Conservation (phyloP, 495 filamentous ascomycete genomes). For the Xylaria bambusicola region DNA sequence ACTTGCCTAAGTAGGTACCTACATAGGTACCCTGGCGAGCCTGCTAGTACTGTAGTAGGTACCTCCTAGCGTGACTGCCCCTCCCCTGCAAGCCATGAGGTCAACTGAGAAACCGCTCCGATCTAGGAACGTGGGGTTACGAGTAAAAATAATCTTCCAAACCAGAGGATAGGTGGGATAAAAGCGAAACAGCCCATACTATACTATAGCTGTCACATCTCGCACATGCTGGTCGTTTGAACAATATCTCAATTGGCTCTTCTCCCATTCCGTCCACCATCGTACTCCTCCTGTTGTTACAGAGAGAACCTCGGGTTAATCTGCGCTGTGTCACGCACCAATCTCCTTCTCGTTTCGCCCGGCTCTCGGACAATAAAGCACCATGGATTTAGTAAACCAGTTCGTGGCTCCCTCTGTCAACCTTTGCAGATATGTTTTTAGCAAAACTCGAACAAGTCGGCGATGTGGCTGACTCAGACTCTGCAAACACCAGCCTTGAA, state of each 20-base stretch:
- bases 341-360: neutral
- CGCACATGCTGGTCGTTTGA: neutral
- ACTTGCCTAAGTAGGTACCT: neutral
- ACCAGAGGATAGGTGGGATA: neutral
- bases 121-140: constrained; percentile 48
- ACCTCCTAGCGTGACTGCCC: constrained; percentile 17
- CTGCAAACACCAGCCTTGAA: constrained; percentile 65
- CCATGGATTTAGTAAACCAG: constrained; percentile 86
- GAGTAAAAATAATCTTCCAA: constrained; percentile 19
- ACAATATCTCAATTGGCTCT: neutral
- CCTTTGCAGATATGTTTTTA: constrained; percentile 14
- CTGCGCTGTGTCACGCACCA: neutral
- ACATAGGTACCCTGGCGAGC: constrained; percentile 9
- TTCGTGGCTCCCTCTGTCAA: constrained; percentile 48
- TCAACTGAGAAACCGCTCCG: constrained; percentile 40
- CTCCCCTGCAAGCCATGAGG: constrained; percentile 20
- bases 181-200: neutral
- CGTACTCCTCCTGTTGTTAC: neutral
- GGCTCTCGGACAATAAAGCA: constrained; percentile 7
- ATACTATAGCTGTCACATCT: neutral
- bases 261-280: neutral
- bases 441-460: constrained; percentile 9
- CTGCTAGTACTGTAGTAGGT: neutral
- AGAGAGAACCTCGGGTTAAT: neutral
- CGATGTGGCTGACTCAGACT: constrained; percentile 39